Base-by-base conservation (phyloP, 257 asterid species). In the Petunia secreta region DNA sequence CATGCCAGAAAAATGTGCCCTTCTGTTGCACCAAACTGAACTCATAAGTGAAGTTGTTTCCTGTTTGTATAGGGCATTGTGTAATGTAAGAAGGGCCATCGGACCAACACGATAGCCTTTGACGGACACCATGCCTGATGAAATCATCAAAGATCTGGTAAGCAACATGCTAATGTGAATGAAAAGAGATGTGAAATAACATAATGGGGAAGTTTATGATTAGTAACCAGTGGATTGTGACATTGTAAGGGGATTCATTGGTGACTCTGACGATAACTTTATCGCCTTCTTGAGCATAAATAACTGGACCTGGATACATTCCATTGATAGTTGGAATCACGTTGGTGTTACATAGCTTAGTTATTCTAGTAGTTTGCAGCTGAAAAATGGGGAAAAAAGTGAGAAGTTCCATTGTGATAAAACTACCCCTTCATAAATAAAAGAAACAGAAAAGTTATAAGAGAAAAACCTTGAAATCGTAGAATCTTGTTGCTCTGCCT, bases 1-100 rank as follows among this genome's bases (percentile, higher is more conserved):
- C 95, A 52, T 92, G 97, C 97, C 97, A 91, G 10, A 87, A 82
- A 6, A 86, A 55, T 87, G 95, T 92, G 40, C 97, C 97, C 78
- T 90, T 88, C 78, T 92, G 95, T 69, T 86, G 89, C 16, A 82
- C 86, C 40, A 92, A 39, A 3, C 91, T 89, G 75, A 90, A 90
- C 79, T 86, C 89, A 36, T 92, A 90, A 0, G 90, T 92, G 87
- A 83, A 92, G 48, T 86, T 85, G 38, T 88, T 87, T 1, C 93
- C 97, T 0, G 95, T 34, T 81, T 87, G 92, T 37, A 92, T 85
- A 1, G 93, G 97, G 74, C 95, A 92, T 63, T 92, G 97, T 4
- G 91, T 92, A 1, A 92, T 80, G 66, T 87, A 92, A 8, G 92
- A 87, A 57, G 97, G 97, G 25, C 97, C 97, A 55, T 92, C 97